Conservation (phyloP, 2,329 filamentous ascomycete genomes). For the Botrytis pseudocinerea region DNA sequence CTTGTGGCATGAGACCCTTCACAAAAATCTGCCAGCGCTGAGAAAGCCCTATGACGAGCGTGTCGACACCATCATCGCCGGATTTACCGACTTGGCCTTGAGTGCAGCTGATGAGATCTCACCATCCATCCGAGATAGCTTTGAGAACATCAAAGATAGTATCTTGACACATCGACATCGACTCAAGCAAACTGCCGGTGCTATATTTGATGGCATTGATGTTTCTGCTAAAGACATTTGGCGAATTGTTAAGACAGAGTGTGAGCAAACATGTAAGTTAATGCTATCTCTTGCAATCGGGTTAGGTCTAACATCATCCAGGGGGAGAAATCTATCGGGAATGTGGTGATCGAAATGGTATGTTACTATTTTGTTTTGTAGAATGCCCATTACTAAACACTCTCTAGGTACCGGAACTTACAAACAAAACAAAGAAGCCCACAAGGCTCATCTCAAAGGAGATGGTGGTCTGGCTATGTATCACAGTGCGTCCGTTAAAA, state of each 20-base stretch:
- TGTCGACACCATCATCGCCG: background rate
- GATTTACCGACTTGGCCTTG: background rate
- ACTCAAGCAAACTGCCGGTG: background rate
- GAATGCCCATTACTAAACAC: background rate
- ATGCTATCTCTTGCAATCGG: background rate
- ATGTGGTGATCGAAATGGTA: background rate
- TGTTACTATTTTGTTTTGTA: background rate
- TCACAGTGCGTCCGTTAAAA: background rate
- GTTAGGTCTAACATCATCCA: background rate
- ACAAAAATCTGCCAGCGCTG: background rate
- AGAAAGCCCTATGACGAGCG: background rate
- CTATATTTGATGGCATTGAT: background rate
- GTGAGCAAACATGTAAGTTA: background rate
- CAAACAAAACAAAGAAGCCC: background rate
- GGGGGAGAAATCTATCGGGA: background rate
- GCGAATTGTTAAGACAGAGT: background rate
- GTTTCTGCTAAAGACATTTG: background rate
- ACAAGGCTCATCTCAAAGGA: background rate
- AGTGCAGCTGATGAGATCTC: background rate
- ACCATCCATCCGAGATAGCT: background rate
- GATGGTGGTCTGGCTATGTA: background rate
- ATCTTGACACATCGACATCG: background rate
- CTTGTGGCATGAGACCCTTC: background rate
- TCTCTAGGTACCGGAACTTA: too few species aligned
- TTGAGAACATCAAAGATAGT: background rate